Evolutionary conservation across 2,329 filamentous ascomycete species (phyloP), one percentile per base, ranked within the genome.

Genomic region (Botryotinia narcissicola): DNA sequence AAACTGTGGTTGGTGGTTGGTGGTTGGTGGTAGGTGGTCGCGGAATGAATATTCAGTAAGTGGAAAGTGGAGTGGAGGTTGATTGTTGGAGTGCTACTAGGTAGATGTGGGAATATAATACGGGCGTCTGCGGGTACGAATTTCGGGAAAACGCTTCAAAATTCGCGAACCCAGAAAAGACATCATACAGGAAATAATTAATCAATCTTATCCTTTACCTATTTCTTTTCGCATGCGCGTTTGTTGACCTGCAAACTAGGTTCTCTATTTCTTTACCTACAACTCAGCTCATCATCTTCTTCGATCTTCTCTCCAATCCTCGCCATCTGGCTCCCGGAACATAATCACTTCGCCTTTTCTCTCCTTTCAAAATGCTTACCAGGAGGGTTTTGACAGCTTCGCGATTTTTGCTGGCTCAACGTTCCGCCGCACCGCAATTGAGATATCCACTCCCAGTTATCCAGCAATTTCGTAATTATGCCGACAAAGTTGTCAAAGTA

Each of bases 401-500:
- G 70, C 80, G 80, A 74, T 78, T 81, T 67, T 69, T 81, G 76
- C 79, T 79, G 48, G 74, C 78, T 63, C 72, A 74, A 57, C 76
- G 76, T 64, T 59, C 64, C n/a, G 63, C 64, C 14, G 73, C 78
- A 62, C 77, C 80, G 29, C 77, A 79, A 54, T 73, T 79, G 61
- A 77, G 82, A 77, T 83, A 84, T 80, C 83, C 85, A 48, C 81
- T 86, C 76, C 84, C 84, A 75, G 80, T 82, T 18, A 82, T 85
- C 80, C 84, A 84, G 80, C 88, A 90, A 80, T 85, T 89, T 71
- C 87, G 89, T 77, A 86, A 80, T 77, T 91, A 91, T 81, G 95
- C 95, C 82, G 94, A 97, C 81, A 91, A 89, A 78, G 85, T 95
- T 76, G 90, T 99, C 83, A 95, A 98, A 85, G 96, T 98, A 78